A percentile compares a stretch with the other conserved stretches of the same genome.
These are phyloP conservation scores for Chaetomium tenue DNA, from an alignment of 495 filamentous ascomycete species.

Conservation along the genomic window DNA sequence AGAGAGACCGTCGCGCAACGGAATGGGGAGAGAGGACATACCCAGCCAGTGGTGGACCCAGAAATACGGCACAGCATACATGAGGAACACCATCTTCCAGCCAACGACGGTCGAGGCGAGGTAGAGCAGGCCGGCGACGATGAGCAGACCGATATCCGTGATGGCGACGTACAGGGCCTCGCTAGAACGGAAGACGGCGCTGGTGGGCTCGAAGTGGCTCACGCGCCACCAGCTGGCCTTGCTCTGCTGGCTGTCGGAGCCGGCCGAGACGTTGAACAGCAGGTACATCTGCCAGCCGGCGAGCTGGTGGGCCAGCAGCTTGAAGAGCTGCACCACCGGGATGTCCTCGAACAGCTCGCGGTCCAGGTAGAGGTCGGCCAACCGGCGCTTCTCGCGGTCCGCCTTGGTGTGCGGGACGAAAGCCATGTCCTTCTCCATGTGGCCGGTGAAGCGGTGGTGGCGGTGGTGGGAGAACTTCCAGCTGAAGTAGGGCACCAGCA, in stretches of 20 bases:
- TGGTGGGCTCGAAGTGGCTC: slow-evolving; percentile 89
- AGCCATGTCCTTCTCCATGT: slow-evolving; percentile 97
- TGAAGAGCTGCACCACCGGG: slow-evolving; percentile 71
- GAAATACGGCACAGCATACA: slow-evolving; percentile 90
- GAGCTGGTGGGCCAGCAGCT: slow-evolving; percentile 78
- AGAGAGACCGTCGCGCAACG: no score
- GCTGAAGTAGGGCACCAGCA: slow-evolving; percentile 85
- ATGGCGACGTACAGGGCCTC: slow-evolving; percentile 79
- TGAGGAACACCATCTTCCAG: slow-evolving; percentile 77
- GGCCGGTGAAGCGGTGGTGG: slow-evolving; percentile 92
- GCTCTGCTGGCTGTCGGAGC: slow-evolving; percentile 75
- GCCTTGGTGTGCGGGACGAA: slow-evolving; percentile 83
- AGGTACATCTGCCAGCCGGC: slow-evolving; percentile 87
- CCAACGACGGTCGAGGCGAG: slow-evolving; percentile 68
- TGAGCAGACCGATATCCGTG: slow-evolving; percentile 74
- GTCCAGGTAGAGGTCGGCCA: slow-evolving; percentile 53
- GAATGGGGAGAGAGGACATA: slow-evolving; percentile 43
- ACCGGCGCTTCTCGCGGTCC: slow-evolving; percentile 63
- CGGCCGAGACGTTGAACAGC: slow-evolving; percentile 82
- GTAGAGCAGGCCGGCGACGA: slow-evolving; percentile 53
- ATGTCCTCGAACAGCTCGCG: slow-evolving; percentile 91
- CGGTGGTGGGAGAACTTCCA: slow-evolving; percentile 94
- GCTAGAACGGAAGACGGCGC: slow-evolving; percentile 87
- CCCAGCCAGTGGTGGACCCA: slow-evolving; percentile 98
- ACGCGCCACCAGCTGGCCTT: slow-evolving; percentile 76